phyloP scores from a whole-genome alignment of 495 filamentous ascomycete genomes.

The Opeltia flavorubescens region DNA sequence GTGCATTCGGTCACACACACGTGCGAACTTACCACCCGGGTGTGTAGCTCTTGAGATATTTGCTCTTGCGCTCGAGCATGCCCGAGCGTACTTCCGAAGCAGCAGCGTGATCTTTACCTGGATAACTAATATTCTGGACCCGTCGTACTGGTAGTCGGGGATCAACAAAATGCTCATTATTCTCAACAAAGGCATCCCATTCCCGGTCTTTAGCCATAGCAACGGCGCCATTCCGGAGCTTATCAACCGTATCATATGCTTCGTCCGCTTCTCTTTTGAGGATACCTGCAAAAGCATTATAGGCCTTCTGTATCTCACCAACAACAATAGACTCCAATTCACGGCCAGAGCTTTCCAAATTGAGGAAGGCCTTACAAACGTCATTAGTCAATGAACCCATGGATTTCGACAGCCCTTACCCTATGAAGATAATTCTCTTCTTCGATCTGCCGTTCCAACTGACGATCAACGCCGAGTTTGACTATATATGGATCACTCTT shows the following conservation, averaged over 20 bases:
- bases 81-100: constrained; percentile 78
- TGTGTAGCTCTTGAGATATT: constrained; percentile 96
- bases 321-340: constrained; percentile 93
- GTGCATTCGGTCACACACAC: not conserved
- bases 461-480: constrained; percentile 67
- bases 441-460: constrained; percentile 82
- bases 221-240: constrained; percentile 70
- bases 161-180: constrained; percentile 78
- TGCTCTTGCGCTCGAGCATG: constrained; percentile 92
- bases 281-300: constrained; percentile 81
- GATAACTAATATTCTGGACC: constrained; percentile 77
- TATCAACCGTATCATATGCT: constrained; percentile 61
- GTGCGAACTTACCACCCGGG: constrained; percentile 67
- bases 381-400: constrained; percentile 10
- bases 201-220: constrained; percentile 83
- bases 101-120: constrained; percentile 79
- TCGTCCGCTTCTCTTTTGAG: constrained; percentile 80
- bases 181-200: constrained; percentile 72
- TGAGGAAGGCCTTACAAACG: constrained; percentile 65
- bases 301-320: constrained; percentile 92
- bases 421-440: constrained; percentile 95
- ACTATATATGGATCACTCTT: constrained; percentile 87
- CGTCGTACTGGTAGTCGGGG: constrained; percentile 65
- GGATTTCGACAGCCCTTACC: constrained; percentile 31
- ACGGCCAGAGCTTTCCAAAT: constrained; percentile 84